These are phyloP conservation scores for Nitzschia sp. DNA, from an alignment of 108 stramenopile genomes.

Conservation along the genomic window DNA sequence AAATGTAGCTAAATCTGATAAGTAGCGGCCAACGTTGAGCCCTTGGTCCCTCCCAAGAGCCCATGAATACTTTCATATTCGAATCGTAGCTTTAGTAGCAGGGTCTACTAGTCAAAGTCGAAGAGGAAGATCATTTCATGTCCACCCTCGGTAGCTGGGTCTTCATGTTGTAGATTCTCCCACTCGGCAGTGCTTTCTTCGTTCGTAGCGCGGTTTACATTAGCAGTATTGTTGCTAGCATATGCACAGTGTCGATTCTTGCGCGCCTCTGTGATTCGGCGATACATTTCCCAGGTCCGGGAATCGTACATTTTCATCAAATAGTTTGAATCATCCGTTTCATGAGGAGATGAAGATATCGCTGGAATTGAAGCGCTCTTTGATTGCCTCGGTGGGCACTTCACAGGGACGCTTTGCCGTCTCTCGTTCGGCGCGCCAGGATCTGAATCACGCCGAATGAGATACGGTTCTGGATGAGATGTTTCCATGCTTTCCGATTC, in stretches of 20 bases:
- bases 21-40: no score
- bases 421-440: background rate
- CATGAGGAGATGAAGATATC: conserved; percentile 21
- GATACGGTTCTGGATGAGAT: background rate
- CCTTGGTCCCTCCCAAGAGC: no score
- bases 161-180: conserved; percentile 17
- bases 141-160: conserved; percentile 12
- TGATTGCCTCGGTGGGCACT: background rate
- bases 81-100: no score
- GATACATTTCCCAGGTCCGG: conserved; percentile 56
- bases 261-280: conserved; percentile 41
- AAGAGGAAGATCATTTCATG: conserved; percentile 35
- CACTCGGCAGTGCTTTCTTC: conserved; percentile 7
- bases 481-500: background rate
- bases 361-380: background rate
- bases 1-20: no score
- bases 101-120: conserved; percentile 19
- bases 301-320: conserved; percentile 40
- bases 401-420: conserved; percentile 2
- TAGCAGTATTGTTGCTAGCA: conserved; percentile 1
- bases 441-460: background rate
- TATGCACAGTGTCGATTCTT: conserved; percentile 1
- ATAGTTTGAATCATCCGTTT: conserved; percentile 20
- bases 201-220: background rate
- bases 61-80: no score